Evolutionary conservation across 371 early-diverging fungal genomes (phyloP), one percentile per base, ranked within the genome.

Genomic region (Vairimorpha ceranae): DNA sequence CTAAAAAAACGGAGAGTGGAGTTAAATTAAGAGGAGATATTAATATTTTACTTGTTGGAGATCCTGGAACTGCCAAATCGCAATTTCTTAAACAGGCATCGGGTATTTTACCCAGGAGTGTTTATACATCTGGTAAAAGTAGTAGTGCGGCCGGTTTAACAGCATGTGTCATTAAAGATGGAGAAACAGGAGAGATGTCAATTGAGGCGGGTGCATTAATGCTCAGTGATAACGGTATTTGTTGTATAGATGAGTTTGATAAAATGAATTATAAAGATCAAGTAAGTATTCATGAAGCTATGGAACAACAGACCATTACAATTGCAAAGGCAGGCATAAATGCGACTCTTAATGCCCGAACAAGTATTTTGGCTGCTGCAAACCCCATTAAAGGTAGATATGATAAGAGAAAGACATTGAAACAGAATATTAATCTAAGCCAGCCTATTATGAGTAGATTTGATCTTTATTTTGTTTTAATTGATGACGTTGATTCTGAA

Each of bases 291-390:
- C 97, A 97, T 87, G 99, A 98, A 86, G 99, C 96, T 17, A 98
- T 98, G 99, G 97, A 97, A 84, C 97, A 99, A 85, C 97, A 97
- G 85, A 96, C 95, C 0, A 96, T 98, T 67, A 90, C 92, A n/a
- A 95, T 98, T 75, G 90, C 95, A 46, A 98, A 98, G 80, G 99
- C 97, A 35, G 97, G 99, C 70, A 94, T 97, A 77, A 94, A 79
- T 83, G 80, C 74, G 43, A 82, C 85, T 12, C 76, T 85, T 23
- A 84, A 84, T 70, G 77, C 84, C 10, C 30, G 84, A 41, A 74
- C 78, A 19, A 71, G 68, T 23, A 80, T 85, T 25, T 64, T 85
- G 23, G 85, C 85, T 36, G 85, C 85, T 60, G 82, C 84, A 6
- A 85, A 85, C 67, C 85, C 85, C 12, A 77, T 83, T 12, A 65